Percentiles rank a stretch among this genome's conserved stretches.
These are phyloP conservation scores for Xylaria longipes DNA, from an alignment of 495 filamentous ascomycete species.

Conservation along the genomic window DNA sequence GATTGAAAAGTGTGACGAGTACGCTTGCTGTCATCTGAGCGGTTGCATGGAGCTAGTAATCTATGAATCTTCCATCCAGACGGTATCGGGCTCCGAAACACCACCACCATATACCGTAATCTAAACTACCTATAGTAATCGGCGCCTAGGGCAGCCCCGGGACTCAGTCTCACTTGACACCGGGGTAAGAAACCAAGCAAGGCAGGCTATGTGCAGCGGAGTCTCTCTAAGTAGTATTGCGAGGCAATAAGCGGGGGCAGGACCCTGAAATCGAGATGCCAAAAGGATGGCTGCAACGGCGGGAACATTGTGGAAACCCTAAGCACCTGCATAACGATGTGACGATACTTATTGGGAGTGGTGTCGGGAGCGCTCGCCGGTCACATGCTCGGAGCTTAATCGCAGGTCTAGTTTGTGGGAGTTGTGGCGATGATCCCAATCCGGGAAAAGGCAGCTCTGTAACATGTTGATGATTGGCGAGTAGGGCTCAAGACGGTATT, in stretches of 20 bases:
- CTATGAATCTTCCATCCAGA: not conserved
- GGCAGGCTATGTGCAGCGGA: not conserved
- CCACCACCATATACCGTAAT: too few species aligned
- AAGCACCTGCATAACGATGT: not conserved
- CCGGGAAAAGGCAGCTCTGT: constrained; percentile 15
- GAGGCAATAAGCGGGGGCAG: constrained; percentile 4
- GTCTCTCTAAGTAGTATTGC: not conserved
- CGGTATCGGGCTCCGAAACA: not conserved
- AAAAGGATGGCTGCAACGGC: not conserved
- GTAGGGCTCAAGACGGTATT: constrained; percentile 20
- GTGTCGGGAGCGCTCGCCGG: constrained; percentile 5
- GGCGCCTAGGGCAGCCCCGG: not conserved
- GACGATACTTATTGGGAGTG: not conserved
- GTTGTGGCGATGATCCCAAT: constrained; percentile 19
- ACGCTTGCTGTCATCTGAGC: not conserved
- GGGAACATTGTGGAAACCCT: constrained; percentile 18
- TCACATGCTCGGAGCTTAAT: not conserved
- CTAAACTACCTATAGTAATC: not conserved
- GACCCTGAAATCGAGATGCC: constrained; percentile 16
- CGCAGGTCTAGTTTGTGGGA: not conserved
- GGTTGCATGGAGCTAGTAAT: constrained; percentile 1
- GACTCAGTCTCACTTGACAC: not conserved
- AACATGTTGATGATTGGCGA: constrained; percentile 23
- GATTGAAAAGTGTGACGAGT: not conserved
- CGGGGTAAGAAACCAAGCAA: not conserved